These are phyloP conservation scores for Fusarium azukiicola DNA, from an alignment of 2,329 filamentous ascomycete genomes.

Conservation along the genomic window DNA sequence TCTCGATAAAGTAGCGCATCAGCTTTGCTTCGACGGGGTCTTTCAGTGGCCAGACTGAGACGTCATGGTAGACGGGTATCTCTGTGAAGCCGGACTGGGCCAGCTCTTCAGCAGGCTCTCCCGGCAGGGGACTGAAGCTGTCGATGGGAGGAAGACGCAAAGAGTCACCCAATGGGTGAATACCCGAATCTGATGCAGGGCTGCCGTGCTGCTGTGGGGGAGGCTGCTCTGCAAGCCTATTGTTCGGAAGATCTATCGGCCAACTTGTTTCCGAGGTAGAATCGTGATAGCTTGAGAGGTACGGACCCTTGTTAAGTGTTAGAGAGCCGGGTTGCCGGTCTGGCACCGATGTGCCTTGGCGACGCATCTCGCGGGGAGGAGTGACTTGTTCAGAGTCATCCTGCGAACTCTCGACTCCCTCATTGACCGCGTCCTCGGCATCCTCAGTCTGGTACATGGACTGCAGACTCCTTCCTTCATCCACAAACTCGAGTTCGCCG, in stretches of 20 bases:
- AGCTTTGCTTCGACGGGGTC: neutral
- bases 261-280: neutral
- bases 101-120: neutral
- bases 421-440: neutral
- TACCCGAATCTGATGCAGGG: neutral
- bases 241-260: neutral
- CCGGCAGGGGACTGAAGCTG: neutral
- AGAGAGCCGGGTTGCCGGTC: neutral
- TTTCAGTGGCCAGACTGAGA: constrained; percentile 17
- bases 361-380: neutral
- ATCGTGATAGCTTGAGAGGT: neutral
- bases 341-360: neutral
- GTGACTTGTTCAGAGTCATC: neutral
- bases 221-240: neutral
- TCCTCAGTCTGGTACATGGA: constrained; percentile 6
- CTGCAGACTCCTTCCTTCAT: constrained; percentile 4
- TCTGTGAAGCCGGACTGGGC: neutral
- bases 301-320: neutral
- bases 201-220: neutral
- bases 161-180: neutral
- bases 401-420: neutral
- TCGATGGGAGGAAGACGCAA: neutral
- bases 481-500: neutral
- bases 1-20: constrained; percentile 7
- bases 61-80: neutral